These are phyloP conservation scores for Apiospora hydei DNA, from an alignment of 2,329 filamentous ascomycete genomes.

Conservation along the genomic window DNA sequence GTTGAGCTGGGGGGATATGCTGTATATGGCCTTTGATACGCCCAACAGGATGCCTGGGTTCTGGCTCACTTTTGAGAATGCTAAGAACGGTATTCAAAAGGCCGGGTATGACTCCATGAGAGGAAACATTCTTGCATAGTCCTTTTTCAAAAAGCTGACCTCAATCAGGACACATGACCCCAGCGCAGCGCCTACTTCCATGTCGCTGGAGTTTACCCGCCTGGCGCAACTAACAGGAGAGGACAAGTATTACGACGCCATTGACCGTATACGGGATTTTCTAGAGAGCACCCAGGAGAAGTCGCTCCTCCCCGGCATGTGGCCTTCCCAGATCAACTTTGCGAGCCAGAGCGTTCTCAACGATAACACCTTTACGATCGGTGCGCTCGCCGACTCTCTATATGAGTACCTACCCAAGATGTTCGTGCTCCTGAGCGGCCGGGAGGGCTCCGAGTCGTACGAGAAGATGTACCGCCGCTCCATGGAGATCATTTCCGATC, in stretches of 20 bases:
- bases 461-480: conserved; percentile 68
- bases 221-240: conserved; percentile 74
- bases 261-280: conserved; percentile 74
- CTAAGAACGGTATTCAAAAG: conserved; percentile 43
- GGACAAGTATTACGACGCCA: conserved; percentile 76
- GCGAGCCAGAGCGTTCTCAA: conserved; percentile 53
- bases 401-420: conserved; percentile 70
- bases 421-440: conserved; percentile 71
- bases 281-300: conserved; percentile 72
- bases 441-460: conserved; percentile 61
- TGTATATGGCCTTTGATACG: conserved; percentile 57
- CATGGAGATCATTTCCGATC: conserved; percentile 64
- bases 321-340: conserved; percentile 71
- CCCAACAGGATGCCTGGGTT: conserved; percentile 58
- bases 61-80: conserved; percentile 61
- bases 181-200: conserved; percentile 58
- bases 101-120: conserved; percentile 39
- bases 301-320: conserved; percentile 77
- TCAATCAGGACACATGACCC: conserved; percentile 39
- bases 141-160: background rate
- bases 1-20: conserved; percentile 55
- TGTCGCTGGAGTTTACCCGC: conserved; percentile 75
- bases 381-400: conserved; percentile 61
- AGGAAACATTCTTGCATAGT: too few species aligned
- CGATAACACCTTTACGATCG: conserved; percentile 57